These are phyloP conservation scores for Nemania sp. DNA, from an alignment of 2,329 filamentous ascomycete genomes.

Conservation along the genomic window DNA sequence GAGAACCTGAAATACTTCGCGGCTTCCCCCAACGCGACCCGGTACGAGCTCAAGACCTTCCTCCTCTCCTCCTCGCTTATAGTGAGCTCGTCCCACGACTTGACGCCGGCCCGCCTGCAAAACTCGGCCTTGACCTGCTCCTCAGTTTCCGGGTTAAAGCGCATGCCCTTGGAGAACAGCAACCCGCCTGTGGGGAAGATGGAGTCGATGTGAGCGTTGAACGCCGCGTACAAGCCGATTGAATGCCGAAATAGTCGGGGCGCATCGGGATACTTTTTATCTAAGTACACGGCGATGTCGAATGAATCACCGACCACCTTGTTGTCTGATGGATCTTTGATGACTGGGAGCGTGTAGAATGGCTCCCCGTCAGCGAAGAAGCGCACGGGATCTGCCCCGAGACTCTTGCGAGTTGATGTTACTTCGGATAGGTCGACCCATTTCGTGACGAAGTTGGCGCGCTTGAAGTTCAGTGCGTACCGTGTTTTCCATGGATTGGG, in stretches of 20 bases:
- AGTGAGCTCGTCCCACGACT: slow-evolving; percentile 58
- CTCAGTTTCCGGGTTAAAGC: slow-evolving; percentile 62
- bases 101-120: slow-evolving; percentile 58
- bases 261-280: slow-evolving; percentile 61
- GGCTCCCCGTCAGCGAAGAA: slow-evolving; percentile 67
- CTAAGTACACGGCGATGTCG: slow-evolving; percentile 72
- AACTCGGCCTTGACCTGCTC: slow-evolving; percentile 62
- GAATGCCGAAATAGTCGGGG: slow-evolving; percentile 61
- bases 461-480: slow-evolving; percentile 59
- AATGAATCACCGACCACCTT: slow-evolving; percentile 70
- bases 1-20: slow-evolving; percentile 41
- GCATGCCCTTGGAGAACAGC: slow-evolving; percentile 58
- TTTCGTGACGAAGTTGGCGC: slow-evolving; percentile 50
- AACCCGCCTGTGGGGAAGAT: slow-evolving; percentile 61
- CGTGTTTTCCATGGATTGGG: slow-evolving; percentile 53
- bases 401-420: slow-evolving; percentile 57
- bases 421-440: slow-evolving; percentile 69
- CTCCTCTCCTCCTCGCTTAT: slow-evolving; percentile 41
- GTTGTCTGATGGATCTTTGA: slow-evolving; percentile 59
- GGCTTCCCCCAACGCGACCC: slow-evolving; percentile 34
- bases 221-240: slow-evolving; percentile 57
- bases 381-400: slow-evolving; percentile 63
- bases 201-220: slow-evolving; percentile 67
- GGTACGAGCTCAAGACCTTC: slow-evolving; percentile 31
- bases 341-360: slow-evolving; percentile 70